These are phyloP conservation scores for Dacryopinax spathularia DNA, from an alignment of 768 basidiomycete species.

Conservation along the genomic window DNA sequence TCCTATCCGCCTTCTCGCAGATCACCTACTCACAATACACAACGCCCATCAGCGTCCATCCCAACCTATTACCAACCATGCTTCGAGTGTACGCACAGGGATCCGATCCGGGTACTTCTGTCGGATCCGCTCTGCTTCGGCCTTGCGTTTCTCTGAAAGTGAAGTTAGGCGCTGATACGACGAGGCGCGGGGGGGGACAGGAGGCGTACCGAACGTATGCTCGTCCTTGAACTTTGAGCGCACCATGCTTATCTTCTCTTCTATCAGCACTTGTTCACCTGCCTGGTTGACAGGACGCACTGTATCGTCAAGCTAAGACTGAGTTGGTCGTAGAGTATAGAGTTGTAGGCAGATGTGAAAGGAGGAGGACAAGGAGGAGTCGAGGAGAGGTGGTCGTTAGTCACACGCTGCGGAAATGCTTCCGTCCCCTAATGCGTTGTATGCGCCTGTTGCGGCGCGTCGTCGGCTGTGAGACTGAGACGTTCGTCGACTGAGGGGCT, in stretches of 20 bases:
- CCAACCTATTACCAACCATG: neutral
- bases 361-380: too few relatives aligned
- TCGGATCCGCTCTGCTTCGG: slow-evolving; percentile 93
- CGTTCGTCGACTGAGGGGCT: too few relatives aligned
- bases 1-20: slow-evolving; percentile 97
- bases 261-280: too few relatives aligned
- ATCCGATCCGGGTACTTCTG: slow-evolving; percentile 99
- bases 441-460: too few relatives aligned
- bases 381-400: too few relatives aligned
- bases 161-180: slow-evolving; percentile 24
- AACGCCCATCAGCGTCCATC: neutral
- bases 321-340: too few relatives aligned
- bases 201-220: slow-evolving; percentile 80
- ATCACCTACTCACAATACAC: slow-evolving; percentile 57
- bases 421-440: too few relatives aligned
- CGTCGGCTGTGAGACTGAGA: too few relatives aligned
- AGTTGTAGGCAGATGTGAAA: too few relatives aligned
- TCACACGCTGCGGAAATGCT: too few relatives aligned
- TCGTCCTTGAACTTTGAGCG: slow-evolving; percentile 98
- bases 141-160: slow-evolving; percentile 88
- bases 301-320: too few relatives aligned
- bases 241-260: slow-evolving; percentile 38
- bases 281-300: too few relatives aligned
- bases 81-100: slow-evolving; percentile 71
- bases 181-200: slow-evolving; percentile 18